phyloP scores from a whole-genome alignment of 2,329 filamentous ascomycete genomes.

The Pleoardoris graminearum region DNA sequence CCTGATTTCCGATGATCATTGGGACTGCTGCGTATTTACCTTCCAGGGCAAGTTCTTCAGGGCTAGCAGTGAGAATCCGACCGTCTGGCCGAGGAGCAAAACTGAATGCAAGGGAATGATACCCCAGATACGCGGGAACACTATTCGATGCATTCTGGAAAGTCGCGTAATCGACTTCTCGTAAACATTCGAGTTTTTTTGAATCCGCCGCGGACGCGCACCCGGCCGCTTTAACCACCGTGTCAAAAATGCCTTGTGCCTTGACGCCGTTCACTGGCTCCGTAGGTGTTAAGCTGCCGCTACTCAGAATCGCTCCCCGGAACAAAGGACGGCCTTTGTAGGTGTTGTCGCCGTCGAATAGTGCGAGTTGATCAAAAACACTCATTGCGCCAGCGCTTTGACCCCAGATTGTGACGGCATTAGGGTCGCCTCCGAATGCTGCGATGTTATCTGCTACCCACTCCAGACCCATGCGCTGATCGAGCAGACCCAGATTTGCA shows the following conservation, averaged over 20 bases:
- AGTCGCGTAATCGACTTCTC: conserved; percentile 49
- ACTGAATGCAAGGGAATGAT: conserved; percentile 69
- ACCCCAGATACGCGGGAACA: conserved; percentile 69
- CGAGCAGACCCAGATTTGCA: conserved; percentile 71
- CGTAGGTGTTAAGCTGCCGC: conserved; percentile 43
- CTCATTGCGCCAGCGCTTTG: conserved; percentile 64
- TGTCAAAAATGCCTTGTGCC: conserved; percentile 62
- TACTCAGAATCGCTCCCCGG: conserved; percentile 73
- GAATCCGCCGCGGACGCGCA: conserved; percentile 47
- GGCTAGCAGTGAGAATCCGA: conserved; percentile 61
- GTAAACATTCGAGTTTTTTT: conserved; percentile 53
- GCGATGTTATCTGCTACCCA: conserved; percentile 80
- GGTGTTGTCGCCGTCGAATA: conserved; percentile 71
- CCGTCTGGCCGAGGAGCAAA: conserved; percentile 77
- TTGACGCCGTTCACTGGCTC: conserved; percentile 65
- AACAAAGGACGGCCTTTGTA: conserved; percentile 78
- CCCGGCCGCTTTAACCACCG: conserved; percentile 52
- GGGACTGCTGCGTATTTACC: conserved; percentile 64
- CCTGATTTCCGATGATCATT: conserved; percentile 72
- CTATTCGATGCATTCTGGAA: conserved; percentile 68
- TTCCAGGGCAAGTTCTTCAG: conserved; percentile 59
- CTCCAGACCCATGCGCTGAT: conserved; percentile 72
- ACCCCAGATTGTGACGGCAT: conserved; percentile 78
- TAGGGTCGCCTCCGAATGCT: conserved; percentile 76
- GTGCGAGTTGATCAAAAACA: conserved; percentile 73